A percentile compares a stretch with the other conserved stretches of the same genome.
phyloP scores from a whole-genome alignment of 23 red algal species.

The Gracilaria vermiculophylla region DNA sequence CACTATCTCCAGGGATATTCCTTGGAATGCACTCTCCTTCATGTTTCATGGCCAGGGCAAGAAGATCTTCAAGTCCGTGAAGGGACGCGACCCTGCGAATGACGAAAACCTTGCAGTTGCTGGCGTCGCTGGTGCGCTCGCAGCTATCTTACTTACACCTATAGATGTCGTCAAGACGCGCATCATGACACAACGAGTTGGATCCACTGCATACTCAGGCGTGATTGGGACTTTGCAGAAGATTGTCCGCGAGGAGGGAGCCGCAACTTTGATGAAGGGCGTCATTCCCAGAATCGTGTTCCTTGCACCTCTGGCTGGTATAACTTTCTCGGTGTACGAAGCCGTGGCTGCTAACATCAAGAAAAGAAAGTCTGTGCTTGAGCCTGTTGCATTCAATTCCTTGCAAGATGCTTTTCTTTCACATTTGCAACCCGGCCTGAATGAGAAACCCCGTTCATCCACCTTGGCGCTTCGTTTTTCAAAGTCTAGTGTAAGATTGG shows the following conservation, averaged over 20 bases:
- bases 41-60: conserved; percentile 90
- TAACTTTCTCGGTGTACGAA: conserved; percentile 96
- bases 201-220: conserved; percentile 72
- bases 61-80: conserved; percentile 69
- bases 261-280: conserved; percentile 90
- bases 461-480: conserved; percentile 42
- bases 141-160: conserved; percentile 95
- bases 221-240: conserved; percentile 74
- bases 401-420: neutral
- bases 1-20: conserved; percentile 95
- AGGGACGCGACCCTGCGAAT: conserved; percentile 64
- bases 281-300: conserved; percentile 91
- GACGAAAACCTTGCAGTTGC: conserved; percentile 93
- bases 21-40: conserved; percentile 99
- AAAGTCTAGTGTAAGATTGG: conserved; percentile 36
- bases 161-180: conserved; percentile 99
- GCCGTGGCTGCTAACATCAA: conserved; percentile 72
- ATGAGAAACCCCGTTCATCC: neutral
- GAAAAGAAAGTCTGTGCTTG: conserved; percentile 37
- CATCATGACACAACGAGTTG: conserved; percentile 89
- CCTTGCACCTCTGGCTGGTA: conserved; percentile 95
- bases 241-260: conserved; percentile 91
- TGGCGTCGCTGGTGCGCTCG: conserved; percentile 74
- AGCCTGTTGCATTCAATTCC: conserved; percentile 1
- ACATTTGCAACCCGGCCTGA: neutral